Evolutionary conservation across 306 rosid genomes (phyloP), one percentile per base, ranked within the genome.

Genomic region (Cicer chorassanicum): DNA sequence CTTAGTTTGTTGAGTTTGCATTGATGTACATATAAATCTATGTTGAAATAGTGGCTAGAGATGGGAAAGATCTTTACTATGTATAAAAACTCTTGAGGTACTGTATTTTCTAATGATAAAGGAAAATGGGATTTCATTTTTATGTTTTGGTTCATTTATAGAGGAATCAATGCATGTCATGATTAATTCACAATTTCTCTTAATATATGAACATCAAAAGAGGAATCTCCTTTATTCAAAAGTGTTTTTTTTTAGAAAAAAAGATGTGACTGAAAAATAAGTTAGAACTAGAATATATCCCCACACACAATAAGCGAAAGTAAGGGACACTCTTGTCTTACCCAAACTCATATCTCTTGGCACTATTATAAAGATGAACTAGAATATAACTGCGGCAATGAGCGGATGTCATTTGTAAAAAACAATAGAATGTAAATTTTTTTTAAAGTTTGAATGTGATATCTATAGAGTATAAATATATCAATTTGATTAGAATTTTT

Each of bases 21-120:
- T 80, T 70, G 64, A 61, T 90, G 91, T 87, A 83, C 77, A 89
- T 82, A 60, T 72, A 82, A 82, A 76, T 64, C 82, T 74, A 62
- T 84, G 61, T 76, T 65, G 76, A 71, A 76, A 42, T 80, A 84
- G 68, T 76, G 5, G 73, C 65, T 34, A 80, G 80, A 82, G 38
- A 82, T 84, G 87, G 79, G 73, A 79, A 81, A 80, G 61, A 75
- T 73, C 42, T 78, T 80, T 56, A 65, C 78, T 40, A 71, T 75
- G 84, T 83, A 72, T 39, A 75, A 63, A 79, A 78, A 39, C 51
- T 45, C 57, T 74, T 34, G 55, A 54, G 73, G 15, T 73, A 21
- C 24, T 76, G 74, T 13, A 61, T 64, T 70, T 64, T 74, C 75
- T 70, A 18, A 9, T 65, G 50, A 42, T 48, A 50, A 76, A 16